These are phyloP conservation scores for Peronospora tabacina DNA, from an alignment of 352 stramenopile genomes.

Conservation along the genomic window DNA sequence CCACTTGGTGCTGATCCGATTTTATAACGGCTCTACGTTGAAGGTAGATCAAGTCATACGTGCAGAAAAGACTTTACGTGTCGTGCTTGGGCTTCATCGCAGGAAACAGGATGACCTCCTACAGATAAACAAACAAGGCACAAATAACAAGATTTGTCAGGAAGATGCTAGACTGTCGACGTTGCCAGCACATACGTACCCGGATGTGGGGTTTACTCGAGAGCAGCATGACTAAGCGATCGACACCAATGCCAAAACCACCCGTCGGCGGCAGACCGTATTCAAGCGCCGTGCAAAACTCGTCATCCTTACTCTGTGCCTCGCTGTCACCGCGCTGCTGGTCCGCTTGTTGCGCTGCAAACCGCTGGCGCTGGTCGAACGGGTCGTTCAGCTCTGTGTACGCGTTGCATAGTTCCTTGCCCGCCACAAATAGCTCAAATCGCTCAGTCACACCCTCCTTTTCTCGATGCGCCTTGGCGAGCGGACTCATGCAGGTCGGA, in stretches of 20 bases:
- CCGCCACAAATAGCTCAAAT: constrained; percentile 97
- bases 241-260: constrained; percentile 95
- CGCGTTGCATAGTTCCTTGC: constrained; percentile 95
- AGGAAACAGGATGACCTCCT: constrained; percentile 99
- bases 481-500: constrained; percentile 94
- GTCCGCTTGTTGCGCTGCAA: constrained; percentile 89
- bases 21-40: background rate
- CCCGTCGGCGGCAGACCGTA: constrained; percentile 95
- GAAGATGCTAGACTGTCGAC: background rate
- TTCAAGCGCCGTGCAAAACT: constrained; percentile 97
- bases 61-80: background rate
- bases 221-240: constrained; percentile 98
- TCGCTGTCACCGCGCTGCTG: constrained; percentile 77
- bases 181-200: constrained; percentile 29
- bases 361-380: constrained; percentile 93
- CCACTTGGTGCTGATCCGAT: no score
- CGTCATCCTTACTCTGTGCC: constrained; percentile 91
- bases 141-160: constrained; percentile 2
- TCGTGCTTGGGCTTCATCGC: constrained; percentile 92
- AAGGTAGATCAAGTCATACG: background rate
- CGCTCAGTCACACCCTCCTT: constrained; percentile 93
- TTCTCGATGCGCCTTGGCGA: constrained; percentile 91
- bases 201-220: constrained; percentile 96
- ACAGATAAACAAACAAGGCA: constrained; percentile 20
- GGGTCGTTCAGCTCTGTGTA: constrained; percentile 99